A percentile compares a stretch with the other conserved stretches of the same genome.
Evolutionary conservation across 208 protist genomes (phyloP).

Genomic region (Crithidia bombi): DNA sequence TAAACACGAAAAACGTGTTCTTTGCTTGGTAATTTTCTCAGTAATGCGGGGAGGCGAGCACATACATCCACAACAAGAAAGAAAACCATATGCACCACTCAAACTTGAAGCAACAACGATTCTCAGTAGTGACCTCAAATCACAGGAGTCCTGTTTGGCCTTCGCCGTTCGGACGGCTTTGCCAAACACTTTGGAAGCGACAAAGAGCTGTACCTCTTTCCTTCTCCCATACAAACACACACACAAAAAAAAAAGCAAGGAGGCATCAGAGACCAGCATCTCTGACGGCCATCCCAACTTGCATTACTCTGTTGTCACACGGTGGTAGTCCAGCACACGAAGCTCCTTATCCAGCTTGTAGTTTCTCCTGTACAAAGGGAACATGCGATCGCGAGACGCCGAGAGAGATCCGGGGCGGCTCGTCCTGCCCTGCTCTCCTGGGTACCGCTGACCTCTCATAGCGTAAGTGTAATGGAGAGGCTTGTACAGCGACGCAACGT

Average conservation of each 20-base stretch:
- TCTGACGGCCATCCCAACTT: no score
- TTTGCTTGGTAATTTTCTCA: not conserved
- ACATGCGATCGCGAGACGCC: conserved; percentile 71
- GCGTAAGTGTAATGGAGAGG: conserved; percentile 82
- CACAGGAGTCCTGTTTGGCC: no score
- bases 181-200: no score
- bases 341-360: conserved; percentile 60
- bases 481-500: conserved; percentile 82
- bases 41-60: not conserved
- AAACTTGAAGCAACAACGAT: no score
- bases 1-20: no score
- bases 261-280: not conserved
- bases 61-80: not conserved
- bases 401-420: conserved; percentile 73
- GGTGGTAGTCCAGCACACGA: conserved; percentile 50
- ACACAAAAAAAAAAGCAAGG: conserved; percentile 5
- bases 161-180: no score
- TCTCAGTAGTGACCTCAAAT: no score
- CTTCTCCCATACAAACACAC: not conserved
- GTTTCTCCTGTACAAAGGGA: conserved; percentile 77
- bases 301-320: conserved; percentile 75
- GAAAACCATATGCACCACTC: not conserved
- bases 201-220: no score
- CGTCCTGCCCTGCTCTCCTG: conserved; percentile 72
- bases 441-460: conserved; percentile 83